Base-by-base conservation (phyloP, 169 alveolate species). In the Plasmodium fragile region DNA sequence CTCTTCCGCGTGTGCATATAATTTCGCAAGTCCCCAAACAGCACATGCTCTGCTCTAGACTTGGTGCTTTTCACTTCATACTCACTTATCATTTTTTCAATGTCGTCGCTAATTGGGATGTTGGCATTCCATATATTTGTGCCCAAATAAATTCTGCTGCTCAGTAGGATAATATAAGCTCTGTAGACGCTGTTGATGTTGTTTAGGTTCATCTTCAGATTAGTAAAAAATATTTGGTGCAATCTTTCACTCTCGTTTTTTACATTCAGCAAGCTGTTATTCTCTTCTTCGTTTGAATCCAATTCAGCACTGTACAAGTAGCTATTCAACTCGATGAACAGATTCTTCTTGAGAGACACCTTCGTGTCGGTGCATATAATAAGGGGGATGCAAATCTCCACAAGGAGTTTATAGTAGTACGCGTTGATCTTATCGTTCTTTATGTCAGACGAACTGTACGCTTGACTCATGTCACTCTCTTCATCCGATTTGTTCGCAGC, bases 1-100 rank as follows among this genome's bases (percentile, higher is more conserved):
- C 72, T 79, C 11, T 81, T 91, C 53, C 75, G 32, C 18, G 41
- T 49, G 28, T 91, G 70, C 49, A 49, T 36, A 28, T 81, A 80
- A 34, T 71, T 81, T 45, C 73, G 80, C 52, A 91, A 91, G 28
- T 91, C 84, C 10, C 94, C 94, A 81, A 91, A 91, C 13, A 91
- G 59, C 41, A 91, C 94, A 91, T 91, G 92, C 45, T 91, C 94
- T 8, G 94, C 94, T 28, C 94, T 43, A 3, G 81, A 81, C 82
- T 91, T 79, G 10, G 92, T 91, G 22, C 65, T 91, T 81, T 81
- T 80, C 16, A 75, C 36, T 49, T 91, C 92, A 81, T 81, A 91
- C 59, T 91, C 94, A 25, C 82, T 91, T 91, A 91, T 81, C 92
- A 91, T 91, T 45, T 81, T 81, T n/a, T 80, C 75, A 3, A 91